Conservation (phyloP, 2,329 filamentous ascomycete species). For the Dactylella cylindrospora region DNA sequence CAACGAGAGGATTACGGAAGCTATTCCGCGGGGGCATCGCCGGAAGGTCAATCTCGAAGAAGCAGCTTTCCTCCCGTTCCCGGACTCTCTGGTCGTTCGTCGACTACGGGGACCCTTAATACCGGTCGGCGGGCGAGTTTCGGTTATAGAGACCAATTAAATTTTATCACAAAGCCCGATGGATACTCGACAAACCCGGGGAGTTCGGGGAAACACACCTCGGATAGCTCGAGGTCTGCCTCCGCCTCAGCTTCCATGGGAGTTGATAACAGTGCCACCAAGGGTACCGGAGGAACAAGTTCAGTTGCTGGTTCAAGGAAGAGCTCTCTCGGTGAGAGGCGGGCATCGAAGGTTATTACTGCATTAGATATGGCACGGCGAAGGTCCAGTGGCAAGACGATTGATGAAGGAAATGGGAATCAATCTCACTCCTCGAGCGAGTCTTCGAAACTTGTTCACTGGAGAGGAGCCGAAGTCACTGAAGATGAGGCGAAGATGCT, state of each 20-base stretch:
- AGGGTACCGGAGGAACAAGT: neutral
- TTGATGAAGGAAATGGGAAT: slow-evolving; percentile 4
- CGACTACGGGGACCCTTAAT: slow-evolving; percentile 4
- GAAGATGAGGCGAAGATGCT: slow-evolving; percentile 38
- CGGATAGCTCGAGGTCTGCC: slow-evolving; percentile 9
- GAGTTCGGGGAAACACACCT: slow-evolving; percentile 17
- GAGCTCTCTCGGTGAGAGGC: slow-evolving; percentile 29
- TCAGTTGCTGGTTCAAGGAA: slow-evolving; percentile 8
- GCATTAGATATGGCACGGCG: slow-evolving; percentile 16
- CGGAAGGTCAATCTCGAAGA: slow-evolving; percentile 3
- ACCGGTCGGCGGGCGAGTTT: slow-evolving; percentile 21
- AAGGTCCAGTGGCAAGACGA: slow-evolving; percentile 11
- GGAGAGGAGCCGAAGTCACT: slow-evolving; percentile 35
- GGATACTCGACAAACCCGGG: slow-evolving; percentile 20
- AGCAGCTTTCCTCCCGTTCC: slow-evolving; percentile 25
- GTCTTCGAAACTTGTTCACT: slow-evolving; percentile 24
- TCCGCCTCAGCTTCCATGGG: slow-evolving; percentile 1
- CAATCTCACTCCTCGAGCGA: neutral
- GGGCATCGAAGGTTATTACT: slow-evolving; percentile 32
- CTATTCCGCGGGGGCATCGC: slow-evolving; percentile 10
- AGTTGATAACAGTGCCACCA: no score
- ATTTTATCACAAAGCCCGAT: slow-evolving; percentile 34
- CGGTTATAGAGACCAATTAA: slow-evolving; percentile 38
- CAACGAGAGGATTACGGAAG: slow-evolving; percentile 28
- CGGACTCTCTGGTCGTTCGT: slow-evolving; percentile 21